Evolutionary conservation across 495 filamentous ascomycete genomes (phyloP).

Genomic region (Monascus purpureus): DNA sequence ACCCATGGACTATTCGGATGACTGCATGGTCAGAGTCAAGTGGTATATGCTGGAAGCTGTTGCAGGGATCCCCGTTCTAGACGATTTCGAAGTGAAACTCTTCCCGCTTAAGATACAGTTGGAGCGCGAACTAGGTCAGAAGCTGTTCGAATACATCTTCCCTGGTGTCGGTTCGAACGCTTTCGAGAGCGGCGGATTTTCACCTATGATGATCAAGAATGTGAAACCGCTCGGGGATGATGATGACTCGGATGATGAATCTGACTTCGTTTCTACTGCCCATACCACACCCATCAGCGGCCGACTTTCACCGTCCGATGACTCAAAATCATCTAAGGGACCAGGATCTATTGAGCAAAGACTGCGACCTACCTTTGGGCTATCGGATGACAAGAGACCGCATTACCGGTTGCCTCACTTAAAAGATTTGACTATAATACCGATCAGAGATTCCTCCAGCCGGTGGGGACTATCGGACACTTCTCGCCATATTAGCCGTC

Average conservation of each 20-base stretch:
- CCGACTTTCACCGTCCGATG: slow-evolving; percentile 20
- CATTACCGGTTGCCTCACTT: slow-evolving; percentile 18
- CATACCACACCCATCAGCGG: slow-evolving; percentile 6
- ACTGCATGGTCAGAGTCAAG: slow-evolving; percentile 78
- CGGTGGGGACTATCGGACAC: slow-evolving; percentile 28
- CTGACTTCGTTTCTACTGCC: slow-evolving; percentile 23
- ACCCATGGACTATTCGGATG: slow-evolving; percentile 32
- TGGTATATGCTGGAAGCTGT: slow-evolving; percentile 99
- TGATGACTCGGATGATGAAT: slow-evolving; percentile 41
- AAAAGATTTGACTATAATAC: slow-evolving; percentile 34
- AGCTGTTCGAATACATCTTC: slow-evolving; percentile 96
- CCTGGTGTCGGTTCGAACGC: slow-evolving; percentile 53
- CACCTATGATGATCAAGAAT: slow-evolving; percentile 73
- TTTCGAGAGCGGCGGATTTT: slow-evolving; percentile 51
- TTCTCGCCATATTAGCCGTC: slow-evolving; percentile 11
- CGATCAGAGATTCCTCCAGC: slow-evolving; percentile 14
- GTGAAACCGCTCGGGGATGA: slow-evolving; percentile 36
- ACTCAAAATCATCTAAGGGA: slow-evolving; percentile 29
- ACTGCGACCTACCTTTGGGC: slow-evolving; percentile 61
- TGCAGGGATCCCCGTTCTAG: slow-evolving; percentile 92
- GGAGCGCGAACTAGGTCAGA: slow-evolving; percentile 84
- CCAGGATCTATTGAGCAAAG: slow-evolving; percentile 62
- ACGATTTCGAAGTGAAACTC: slow-evolving; percentile 89
- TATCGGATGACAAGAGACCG: slow-evolving; percentile 34
- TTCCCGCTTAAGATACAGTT: slow-evolving; percentile 91